These are phyloP conservation scores for Termitomyces sp. DNA, from an alignment of 768 basidiomycete genomes.

Conservation along the genomic window DNA sequence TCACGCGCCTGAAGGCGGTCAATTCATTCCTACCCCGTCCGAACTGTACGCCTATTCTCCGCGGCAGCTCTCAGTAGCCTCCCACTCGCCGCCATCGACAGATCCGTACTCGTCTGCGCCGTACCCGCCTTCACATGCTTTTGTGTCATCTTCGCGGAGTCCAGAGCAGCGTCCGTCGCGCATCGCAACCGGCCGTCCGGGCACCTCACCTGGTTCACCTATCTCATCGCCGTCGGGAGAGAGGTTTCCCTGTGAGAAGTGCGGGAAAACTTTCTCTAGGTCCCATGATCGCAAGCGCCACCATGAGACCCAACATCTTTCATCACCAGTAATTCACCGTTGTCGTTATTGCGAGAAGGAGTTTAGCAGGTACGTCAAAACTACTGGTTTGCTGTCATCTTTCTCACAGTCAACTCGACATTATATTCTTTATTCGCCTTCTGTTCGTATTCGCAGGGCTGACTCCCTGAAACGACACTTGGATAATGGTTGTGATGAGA, in stretches of 20 bases:
- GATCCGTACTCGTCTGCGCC: slow-evolving; percentile 14
- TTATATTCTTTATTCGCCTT: slow-evolving; percentile 5
- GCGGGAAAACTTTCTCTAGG: slow-evolving; percentile 77
- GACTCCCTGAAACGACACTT: slow-evolving; percentile 74
- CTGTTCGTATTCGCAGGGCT: slow-evolving; percentile 14
- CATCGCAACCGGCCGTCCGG: slow-evolving; percentile 38
- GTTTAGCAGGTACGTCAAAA: slow-evolving; percentile 58
- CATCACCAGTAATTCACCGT: slow-evolving; percentile 59
- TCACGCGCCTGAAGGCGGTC: slow-evolving; percentile 18
- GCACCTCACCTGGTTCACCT: slow-evolving; percentile 35
- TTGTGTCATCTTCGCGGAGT: slow-evolving; percentile 26
- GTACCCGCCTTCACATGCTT: slow-evolving; percentile 22
- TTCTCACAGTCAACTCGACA: slow-evolving; percentile 3
- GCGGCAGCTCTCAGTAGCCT: slow-evolving; percentile 18
- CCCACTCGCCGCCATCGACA: slow-evolving; percentile 21
- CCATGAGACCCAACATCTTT: slow-evolving; percentile 70
- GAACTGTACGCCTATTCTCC: slow-evolving; percentile 32
- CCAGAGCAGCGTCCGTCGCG: slow-evolving; percentile 30
- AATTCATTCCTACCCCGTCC: slow-evolving; percentile 49
- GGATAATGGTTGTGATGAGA: slow-evolving; percentile 56
- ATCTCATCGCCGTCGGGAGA: slow-evolving; percentile 47
- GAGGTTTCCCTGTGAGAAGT: slow-evolving; percentile 68
- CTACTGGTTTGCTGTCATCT: neutral
- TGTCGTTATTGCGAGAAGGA: slow-evolving; percentile 75
- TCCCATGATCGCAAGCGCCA: slow-evolving; percentile 82